These are phyloP conservation scores for Kuraishia ogatae DNA, from an alignment of 805 yeast genomes.

Conservation along the genomic window DNA sequence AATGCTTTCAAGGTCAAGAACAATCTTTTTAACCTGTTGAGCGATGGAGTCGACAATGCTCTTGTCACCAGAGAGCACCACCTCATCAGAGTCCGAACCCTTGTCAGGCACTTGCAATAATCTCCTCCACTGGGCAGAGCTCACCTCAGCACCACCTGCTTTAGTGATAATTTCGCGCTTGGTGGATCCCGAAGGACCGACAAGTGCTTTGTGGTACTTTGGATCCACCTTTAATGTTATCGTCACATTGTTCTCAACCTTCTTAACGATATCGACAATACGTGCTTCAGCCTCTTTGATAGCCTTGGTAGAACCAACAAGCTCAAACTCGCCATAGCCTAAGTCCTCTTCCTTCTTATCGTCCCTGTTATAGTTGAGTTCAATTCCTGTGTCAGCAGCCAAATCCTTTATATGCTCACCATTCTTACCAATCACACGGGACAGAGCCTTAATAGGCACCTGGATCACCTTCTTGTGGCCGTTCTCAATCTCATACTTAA, in stretches of 20 bases:
- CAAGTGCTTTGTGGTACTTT: slow-evolving; percentile 62
- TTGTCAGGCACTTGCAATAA: slow-evolving; percentile 64
- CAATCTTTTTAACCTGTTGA: slow-evolving; percentile 51
- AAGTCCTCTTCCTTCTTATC: slow-evolving; percentile 32
- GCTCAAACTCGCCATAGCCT: slow-evolving; percentile 52
- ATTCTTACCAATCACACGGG: slow-evolving; percentile 81
- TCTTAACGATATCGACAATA: slow-evolving; percentile 55
- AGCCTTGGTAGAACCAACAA: slow-evolving; percentile 71
- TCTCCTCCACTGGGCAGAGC: slow-evolving; percentile 38
- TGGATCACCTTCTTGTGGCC: slow-evolving; percentile 56
- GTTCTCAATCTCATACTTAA: slow-evolving; percentile 81
- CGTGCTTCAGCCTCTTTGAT: slow-evolving; percentile 62
- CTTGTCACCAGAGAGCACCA: slow-evolving; percentile 70
- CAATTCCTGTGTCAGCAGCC: slow-evolving; percentile 59
- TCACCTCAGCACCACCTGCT: slow-evolving; percentile 64
- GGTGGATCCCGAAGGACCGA: slow-evolving; percentile 72
- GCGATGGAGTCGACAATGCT: slow-evolving; percentile 61
- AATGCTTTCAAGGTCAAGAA: slow-evolving; percentile 55
- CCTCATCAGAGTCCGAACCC: slow-evolving; percentile 45
- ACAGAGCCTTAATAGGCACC: slow-evolving; percentile 67
- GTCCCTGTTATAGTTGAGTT: slow-evolving; percentile 35
- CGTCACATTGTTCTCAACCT: slow-evolving; percentile 52
- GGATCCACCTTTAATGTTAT: slow-evolving; percentile 59
- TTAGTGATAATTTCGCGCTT: slow-evolving; percentile 64
- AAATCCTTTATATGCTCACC: slow-evolving; percentile 82